phyloP scores from a whole-genome alignment of 2,329 filamentous ascomycete species.

The Microsporum ferrugineum region DNA sequence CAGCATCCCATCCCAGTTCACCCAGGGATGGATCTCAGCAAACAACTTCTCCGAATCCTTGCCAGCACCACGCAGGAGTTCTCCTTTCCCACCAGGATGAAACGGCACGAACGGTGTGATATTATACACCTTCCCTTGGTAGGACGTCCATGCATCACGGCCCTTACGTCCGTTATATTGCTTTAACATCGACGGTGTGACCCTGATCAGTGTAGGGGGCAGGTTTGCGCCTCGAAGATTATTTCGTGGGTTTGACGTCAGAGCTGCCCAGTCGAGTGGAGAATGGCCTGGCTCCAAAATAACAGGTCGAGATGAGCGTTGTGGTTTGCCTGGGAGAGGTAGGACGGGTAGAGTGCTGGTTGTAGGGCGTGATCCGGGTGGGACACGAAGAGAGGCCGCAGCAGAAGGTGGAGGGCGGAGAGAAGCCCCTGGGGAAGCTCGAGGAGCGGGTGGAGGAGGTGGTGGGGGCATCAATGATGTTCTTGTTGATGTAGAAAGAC shows the following conservation, averaged over 20 bases:
- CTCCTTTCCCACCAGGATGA: slow-evolving; percentile 65
- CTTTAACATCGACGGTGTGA: slow-evolving; percentile 72
- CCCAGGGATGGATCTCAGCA: slow-evolving; percentile 55
- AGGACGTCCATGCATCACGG: slow-evolving; percentile 78
- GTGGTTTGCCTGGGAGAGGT: slow-evolving; percentile 31
- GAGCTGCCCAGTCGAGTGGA: slow-evolving; percentile 87
- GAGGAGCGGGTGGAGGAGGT: slow-evolving; percentile 17
- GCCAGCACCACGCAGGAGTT: slow-evolving; percentile 53
- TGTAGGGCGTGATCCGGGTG: slow-evolving; percentile 29
- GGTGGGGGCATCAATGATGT: slow-evolving; percentile 14
- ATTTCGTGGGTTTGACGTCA: slow-evolving; percentile 50
- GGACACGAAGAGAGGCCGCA: slow-evolving; percentile 33
- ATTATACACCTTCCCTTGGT: slow-evolving; percentile 88
- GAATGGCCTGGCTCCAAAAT: slow-evolving; percentile 81
- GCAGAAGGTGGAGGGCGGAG: slow-evolving; percentile 35
- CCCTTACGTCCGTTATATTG: slow-evolving; percentile 70
- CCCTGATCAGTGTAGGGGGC: slow-evolving; percentile 50
- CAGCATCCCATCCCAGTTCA: slow-evolving; percentile 57
- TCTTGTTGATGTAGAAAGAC: neutral
- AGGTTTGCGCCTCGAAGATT: slow-evolving; percentile 52
- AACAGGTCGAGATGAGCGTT: slow-evolving; percentile 49
- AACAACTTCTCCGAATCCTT: slow-evolving; percentile 53
- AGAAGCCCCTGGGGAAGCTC: slow-evolving; percentile 14
- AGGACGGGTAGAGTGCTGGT: slow-evolving; percentile 33
- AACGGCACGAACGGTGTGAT: slow-evolving; percentile 80